Evolutionary conservation across 306 rosid genomes (phyloP).

Genomic region (Astragalus glycyphyllos): DNA sequence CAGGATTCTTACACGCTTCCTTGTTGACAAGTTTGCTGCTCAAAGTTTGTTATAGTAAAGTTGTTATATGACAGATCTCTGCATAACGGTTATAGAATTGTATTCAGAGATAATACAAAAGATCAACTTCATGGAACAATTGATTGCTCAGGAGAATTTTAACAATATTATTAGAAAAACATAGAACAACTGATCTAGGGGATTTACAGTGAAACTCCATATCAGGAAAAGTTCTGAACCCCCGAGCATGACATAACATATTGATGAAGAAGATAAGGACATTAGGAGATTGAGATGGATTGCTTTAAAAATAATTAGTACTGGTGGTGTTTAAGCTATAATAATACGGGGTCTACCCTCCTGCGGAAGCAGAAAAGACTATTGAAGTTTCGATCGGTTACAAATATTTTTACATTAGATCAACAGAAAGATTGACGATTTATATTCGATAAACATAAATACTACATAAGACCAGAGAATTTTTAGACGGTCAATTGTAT

Average conservation of each 20-base stretch:
- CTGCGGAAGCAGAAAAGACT: too few species aligned
- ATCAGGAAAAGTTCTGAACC: neutral
- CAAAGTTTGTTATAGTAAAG: slow-evolving; percentile 29
- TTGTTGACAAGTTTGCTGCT: slow-evolving; percentile 38
- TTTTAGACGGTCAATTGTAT: neutral
- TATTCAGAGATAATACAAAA: slow-evolving; percentile 22
- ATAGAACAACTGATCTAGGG: neutral
- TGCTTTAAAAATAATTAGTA: too few species aligned
- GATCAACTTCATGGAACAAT: slow-evolving; percentile 18
- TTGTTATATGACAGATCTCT: slow-evolving; percentile 67
- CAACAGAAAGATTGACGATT: too few species aligned
- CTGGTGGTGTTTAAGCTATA: too few species aligned
- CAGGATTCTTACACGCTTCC: slow-evolving; percentile 51
- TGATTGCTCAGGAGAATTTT: slow-evolving; percentile 1
- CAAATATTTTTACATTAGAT: too few species aligned
- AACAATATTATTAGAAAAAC: neutral
- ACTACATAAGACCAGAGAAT: too few species aligned
- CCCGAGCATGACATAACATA: neutral
- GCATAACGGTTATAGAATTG: slow-evolving; percentile 21
- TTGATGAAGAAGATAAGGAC: too few species aligned
- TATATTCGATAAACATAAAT: too few species aligned
- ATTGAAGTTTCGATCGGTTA: too few species aligned
- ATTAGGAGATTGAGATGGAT: too few species aligned
- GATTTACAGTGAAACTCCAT: neutral
- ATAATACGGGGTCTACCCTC: too few species aligned